A percentile compares a stretch with the other conserved stretches of the same genome.
phyloP scores from a whole-genome alignment of 306 rosid genomes.

The Casuarina equisetifolia region DNA sequence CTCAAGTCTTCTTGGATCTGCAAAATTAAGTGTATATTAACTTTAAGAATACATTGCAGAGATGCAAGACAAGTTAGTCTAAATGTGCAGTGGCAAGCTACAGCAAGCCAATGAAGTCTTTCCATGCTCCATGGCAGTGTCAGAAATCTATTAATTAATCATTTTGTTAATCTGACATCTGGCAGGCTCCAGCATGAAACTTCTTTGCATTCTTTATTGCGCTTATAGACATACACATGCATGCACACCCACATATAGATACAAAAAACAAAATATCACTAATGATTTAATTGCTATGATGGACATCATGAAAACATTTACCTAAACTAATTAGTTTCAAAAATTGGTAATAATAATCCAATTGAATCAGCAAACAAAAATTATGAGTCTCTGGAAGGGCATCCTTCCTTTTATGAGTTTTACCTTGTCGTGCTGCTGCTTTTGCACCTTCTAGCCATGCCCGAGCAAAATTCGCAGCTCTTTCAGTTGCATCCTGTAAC shows the following conservation, averaged over 20 bases:
- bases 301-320: background rate
- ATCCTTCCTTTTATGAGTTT: constrained; percentile 8
- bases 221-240: background rate
- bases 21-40: constrained; percentile 16
- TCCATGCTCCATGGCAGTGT: background rate
- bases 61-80: background rate
- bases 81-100: background rate
- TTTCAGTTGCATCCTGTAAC: constrained; percentile 63
- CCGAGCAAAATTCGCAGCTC: constrained; percentile 65
- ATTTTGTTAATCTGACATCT: background rate
- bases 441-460: constrained; percentile 75
- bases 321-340: background rate
- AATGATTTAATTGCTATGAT: background rate
- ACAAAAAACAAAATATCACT: no score
- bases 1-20: constrained; percentile 82
- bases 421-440: constrained; percentile 77
- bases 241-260: no score
- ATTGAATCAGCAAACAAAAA: background rate
- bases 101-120: background rate
- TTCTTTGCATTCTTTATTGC: background rate
- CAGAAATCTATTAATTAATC: background rate
- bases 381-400: background rate
- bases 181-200: constrained; percentile 8
- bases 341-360: background rate
- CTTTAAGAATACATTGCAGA: constrained; percentile 9